Evolutionary conservation across 2,329 filamentous ascomycete species (phyloP).

Genomic region (Plectosphaerella plurivora): DNA sequence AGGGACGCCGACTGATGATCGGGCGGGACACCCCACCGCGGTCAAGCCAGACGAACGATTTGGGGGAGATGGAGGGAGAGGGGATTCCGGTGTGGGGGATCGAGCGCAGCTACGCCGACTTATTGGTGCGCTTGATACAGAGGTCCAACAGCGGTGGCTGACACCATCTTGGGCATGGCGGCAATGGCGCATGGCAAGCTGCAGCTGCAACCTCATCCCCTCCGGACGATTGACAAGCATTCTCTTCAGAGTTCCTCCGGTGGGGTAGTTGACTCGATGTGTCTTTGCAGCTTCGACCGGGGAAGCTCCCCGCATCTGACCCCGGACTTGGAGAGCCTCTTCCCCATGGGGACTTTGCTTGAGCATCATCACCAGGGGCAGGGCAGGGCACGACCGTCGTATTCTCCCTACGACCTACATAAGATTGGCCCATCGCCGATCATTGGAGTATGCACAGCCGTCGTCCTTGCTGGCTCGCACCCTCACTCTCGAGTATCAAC

Average conservation of each 20-base stretch:
- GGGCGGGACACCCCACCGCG: neutral
- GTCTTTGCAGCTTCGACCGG: no score
- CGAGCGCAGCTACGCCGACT: neutral
- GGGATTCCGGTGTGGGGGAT: constrained; percentile 1
- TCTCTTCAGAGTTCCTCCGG: neutral
- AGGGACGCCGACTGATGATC: constrained; percentile 9
- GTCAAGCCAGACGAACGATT: no score
- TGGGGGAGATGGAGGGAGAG: no score
- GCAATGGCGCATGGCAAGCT: neutral
- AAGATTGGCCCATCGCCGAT: no score
- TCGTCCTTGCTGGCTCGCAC: neutral
- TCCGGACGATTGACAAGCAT: no score
- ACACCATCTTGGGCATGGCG: neutral
- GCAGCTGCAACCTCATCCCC: no score
- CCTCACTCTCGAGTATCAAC: neutral
- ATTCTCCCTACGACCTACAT: no score
- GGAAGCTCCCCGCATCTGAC: no score
- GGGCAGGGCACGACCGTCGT: no score
- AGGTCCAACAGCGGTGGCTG: neutral
- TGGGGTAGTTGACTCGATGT: neutral
- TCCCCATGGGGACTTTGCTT: no score
- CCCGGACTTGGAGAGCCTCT: no score
- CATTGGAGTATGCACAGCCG: neutral
- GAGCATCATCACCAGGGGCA: no score
- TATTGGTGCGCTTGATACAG: neutral